These are phyloP conservation scores for Primulina eburnea DNA, from an alignment of 257 asterid species.

Conservation along the genomic window DNA sequence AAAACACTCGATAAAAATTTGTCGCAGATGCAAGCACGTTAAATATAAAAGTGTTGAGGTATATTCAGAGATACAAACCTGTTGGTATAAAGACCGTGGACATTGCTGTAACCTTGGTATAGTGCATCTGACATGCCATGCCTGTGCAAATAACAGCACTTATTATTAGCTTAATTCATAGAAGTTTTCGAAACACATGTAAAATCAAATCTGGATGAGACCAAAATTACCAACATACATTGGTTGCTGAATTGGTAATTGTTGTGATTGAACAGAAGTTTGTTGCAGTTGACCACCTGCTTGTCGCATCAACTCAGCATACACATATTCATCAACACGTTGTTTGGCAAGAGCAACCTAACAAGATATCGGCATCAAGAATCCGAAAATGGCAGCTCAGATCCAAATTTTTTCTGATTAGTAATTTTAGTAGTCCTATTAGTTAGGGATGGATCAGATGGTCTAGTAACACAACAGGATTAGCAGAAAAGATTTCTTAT, in stretches of 20 bases:
- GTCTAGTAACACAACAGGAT: background rate
- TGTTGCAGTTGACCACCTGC: conserved; percentile 49
- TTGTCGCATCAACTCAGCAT: conserved; percentile 79
- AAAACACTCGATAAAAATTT: background rate
- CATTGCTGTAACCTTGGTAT: conserved; percentile 61
- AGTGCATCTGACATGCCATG: conserved; percentile 45
- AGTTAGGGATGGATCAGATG: background rate
- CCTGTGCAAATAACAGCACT: conserved; percentile 37
- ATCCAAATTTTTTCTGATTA: background rate
- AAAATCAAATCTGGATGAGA: background rate
- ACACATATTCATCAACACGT: conserved; percentile 85
- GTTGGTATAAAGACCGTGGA: conserved; percentile 54
- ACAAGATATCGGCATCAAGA: conserved; percentile 9
- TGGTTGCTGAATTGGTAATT: conserved; percentile 33
- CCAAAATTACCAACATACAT: conserved; percentile 33
- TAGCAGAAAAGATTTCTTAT: no score
- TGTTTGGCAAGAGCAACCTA: conserved; percentile 84
- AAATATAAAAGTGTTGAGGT: background rate
- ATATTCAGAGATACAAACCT: conserved; percentile 39
- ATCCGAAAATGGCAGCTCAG: background rate
- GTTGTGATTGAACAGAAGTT: conserved; percentile 29
- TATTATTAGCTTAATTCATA: conserved; percentile 8
- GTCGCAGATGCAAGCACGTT: background rate
- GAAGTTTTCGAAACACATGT: background rate
- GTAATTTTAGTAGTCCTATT: background rate